These are phyloP conservation scores for Mortierella sp. DNA, from an alignment of 371 early-diverging fungal species.

Conservation along the genomic window DNA sequence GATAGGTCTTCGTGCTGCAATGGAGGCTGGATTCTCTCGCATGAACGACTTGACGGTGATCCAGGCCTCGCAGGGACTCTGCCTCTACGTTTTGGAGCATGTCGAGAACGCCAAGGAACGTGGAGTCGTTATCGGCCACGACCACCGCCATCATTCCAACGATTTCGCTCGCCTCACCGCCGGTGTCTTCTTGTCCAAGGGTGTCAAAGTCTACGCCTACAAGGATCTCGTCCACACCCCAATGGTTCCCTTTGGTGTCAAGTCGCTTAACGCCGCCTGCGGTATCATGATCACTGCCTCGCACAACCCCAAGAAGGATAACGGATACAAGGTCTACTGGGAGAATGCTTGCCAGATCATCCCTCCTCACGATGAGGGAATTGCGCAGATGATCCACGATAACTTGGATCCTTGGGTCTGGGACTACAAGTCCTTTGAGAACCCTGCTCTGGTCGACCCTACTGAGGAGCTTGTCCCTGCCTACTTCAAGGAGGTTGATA, in stretches of 20 bases:
- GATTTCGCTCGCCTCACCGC: slow-evolving; percentile 91
- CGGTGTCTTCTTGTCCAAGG: slow-evolving; percentile 85
- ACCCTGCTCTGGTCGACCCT: slow-evolving; percentile 66
- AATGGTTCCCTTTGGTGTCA: slow-evolving; percentile 92
- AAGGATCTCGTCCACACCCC: slow-evolving; percentile 89
- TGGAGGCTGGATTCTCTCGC: slow-evolving; percentile 96
- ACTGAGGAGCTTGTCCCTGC: slow-evolving; percentile 71
- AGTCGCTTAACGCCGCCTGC: slow-evolving; percentile 80
- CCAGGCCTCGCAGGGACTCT: slow-evolving; percentile 88
- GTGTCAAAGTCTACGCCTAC: slow-evolving; percentile 89
- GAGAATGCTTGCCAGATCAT: slow-evolving; percentile 95
- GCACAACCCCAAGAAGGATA: slow-evolving; percentile 98
- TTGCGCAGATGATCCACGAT: slow-evolving; percentile 80
- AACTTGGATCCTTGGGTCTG: slow-evolving; percentile 86
- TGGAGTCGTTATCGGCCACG: slow-evolving; percentile 96
- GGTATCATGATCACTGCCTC: slow-evolving; percentile 99
- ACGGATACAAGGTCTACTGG: slow-evolving; percentile 99
- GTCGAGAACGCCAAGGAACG: slow-evolving; percentile 68
- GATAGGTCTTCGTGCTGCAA: slow-evolving; percentile 88
- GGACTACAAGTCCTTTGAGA: slow-evolving; percentile 76
- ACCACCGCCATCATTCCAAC: slow-evolving; percentile 92
- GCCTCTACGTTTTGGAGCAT: slow-evolving; percentile 68
- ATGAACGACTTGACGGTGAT: slow-evolving; percentile 97
- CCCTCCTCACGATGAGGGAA: slow-evolving; percentile 89
- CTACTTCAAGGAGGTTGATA: slow-evolving; percentile 79